Percentiles rank a stretch among this genome's conserved stretches.
These are phyloP conservation scores for Harringtonia aguacate DNA, from an alignment of 2,329 filamentous ascomycete species.

Conservation along the genomic window DNA sequence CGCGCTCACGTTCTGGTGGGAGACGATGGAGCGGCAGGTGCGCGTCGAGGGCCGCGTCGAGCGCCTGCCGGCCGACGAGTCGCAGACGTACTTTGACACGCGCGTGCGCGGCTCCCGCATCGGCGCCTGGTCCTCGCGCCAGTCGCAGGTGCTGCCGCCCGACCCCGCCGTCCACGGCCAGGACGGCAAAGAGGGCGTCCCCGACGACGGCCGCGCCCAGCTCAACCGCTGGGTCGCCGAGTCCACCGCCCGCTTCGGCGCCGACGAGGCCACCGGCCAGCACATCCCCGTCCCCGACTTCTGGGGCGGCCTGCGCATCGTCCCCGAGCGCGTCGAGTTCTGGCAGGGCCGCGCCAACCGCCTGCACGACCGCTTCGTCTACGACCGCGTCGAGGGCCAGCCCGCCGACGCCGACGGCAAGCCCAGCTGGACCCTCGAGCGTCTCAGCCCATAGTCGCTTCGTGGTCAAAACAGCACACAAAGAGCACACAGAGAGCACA, in stretches of 20 bases:
- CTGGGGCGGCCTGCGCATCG: slow-evolving; percentile 83
- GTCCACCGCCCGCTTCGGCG: slow-evolving; percentile 64
- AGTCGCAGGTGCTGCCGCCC: slow-evolving; percentile 64
- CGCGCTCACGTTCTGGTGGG: slow-evolving; percentile 85
- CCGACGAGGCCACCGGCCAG: slow-evolving; percentile 67
- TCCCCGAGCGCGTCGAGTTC: slow-evolving; percentile 84
- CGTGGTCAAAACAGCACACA: too few relatives aligned
- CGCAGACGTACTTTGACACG: slow-evolving; percentile 56
- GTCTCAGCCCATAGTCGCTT: slow-evolving; percentile 53
- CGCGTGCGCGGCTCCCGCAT: slow-evolving; percentile 70
- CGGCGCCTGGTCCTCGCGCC: slow-evolving; percentile 87
- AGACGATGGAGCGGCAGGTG: slow-evolving; percentile 76
- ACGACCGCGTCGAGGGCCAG: slow-evolving; percentile 47
- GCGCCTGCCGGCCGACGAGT: slow-evolving; percentile 59
- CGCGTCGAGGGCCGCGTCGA: slow-evolving; percentile 71
- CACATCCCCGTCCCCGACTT: slow-evolving; percentile 85
- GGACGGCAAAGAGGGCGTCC: too few relatives aligned
- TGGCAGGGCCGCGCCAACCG: slow-evolving; percentile 89
- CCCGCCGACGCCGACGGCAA: slow-evolving; percentile 15
- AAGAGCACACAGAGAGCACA: too few relatives aligned
- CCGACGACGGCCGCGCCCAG: slow-evolving; percentile 60
- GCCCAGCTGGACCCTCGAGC: slow-evolving; percentile 53
- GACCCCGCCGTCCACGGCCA: slow-evolving; percentile 19
- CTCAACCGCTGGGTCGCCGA: slow-evolving; percentile 71
- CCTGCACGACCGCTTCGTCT: slow-evolving; percentile 88